These are phyloP conservation scores for Colletotrichum coccodes DNA, from an alignment of 2,329 filamentous ascomycete genomes.

Conservation along the genomic window DNA sequence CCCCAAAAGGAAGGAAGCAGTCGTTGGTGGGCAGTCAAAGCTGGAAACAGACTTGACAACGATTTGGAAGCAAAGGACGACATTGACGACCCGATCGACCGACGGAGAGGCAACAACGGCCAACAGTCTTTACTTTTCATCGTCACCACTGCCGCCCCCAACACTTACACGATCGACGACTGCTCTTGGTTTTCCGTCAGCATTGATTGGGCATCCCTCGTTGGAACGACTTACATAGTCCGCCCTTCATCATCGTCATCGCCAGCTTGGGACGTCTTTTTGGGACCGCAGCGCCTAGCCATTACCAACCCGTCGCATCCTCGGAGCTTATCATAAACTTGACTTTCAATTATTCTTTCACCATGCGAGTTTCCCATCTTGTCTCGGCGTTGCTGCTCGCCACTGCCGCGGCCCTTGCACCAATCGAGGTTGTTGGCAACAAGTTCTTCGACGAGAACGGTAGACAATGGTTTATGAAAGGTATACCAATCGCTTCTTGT, in stretches of 20 bases:
- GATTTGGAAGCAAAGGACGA: not conserved
- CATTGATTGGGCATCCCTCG: not conserved
- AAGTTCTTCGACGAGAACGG: conserved; percentile 89
- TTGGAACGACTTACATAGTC: not conserved
- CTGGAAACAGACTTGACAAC: not conserved
- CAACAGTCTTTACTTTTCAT: not conserved
- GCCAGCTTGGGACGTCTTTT: not conserved
- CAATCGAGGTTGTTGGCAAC: conserved; percentile 71
- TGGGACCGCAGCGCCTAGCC: not conserved
- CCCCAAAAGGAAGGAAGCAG: conserved; percentile 10
- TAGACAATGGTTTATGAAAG: conserved; percentile 86
- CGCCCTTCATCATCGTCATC: not conserved
- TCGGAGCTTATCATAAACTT: conserved; percentile 11
- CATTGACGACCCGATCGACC: not conserved
- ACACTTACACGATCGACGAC: not conserved
- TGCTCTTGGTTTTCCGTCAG: not conserved
- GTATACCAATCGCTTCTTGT: conserved; percentile 51
- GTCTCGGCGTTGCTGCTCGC: conserved; percentile 47
- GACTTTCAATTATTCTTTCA: conserved; percentile 7
- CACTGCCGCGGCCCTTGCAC: conserved; percentile 53
- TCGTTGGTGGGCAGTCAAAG: not conserved
- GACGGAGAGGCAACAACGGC: not conserved
- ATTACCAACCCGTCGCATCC: not conserved
- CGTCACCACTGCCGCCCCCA: not conserved
- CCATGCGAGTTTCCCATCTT: conserved; percentile 50